These are phyloP conservation scores for Puccinia hordei DNA, from an alignment of 1,284 basidiomycete genomes.

Conservation along the genomic window DNA sequence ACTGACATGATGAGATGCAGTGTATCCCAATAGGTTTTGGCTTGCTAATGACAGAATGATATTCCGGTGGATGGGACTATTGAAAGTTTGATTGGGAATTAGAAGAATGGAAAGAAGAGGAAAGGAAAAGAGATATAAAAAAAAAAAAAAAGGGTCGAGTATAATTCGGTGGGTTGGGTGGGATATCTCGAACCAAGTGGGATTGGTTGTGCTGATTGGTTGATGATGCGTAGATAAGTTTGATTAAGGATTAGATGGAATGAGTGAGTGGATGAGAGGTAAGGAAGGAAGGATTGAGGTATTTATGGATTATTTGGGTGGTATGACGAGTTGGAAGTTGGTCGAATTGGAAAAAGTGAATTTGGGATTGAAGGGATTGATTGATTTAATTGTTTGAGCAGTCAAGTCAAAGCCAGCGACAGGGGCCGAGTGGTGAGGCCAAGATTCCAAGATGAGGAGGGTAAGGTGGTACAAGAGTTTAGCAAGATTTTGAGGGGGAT, in stretches of 20 bases:
- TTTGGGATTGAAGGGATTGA: not conserved
- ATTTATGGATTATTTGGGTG: no score
- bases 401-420: not conserved
- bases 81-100: conserved; percentile 1
- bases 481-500: no score
- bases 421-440: no score
- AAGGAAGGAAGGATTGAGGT: not conserved
- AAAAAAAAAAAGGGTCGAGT: no score
- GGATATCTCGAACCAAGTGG: no score
- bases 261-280: not conserved
- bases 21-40: not conserved
- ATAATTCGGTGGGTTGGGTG: no score
- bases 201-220: no score
- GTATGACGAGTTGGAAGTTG: no score
- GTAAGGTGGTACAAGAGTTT: not conserved
- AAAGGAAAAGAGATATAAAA: no score
- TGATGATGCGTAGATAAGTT: not conserved
- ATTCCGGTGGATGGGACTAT: not conserved
- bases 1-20: not conserved
- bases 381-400: not conserved
- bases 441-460: no score
- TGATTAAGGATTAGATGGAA: not conserved
- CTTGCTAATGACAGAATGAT: not conserved
- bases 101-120: conserved; percentile 8
- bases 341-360: no score